Conservation (phyloP, 1,284 basidiomycete genomes). For the Heterobasidion annosum region DNA sequence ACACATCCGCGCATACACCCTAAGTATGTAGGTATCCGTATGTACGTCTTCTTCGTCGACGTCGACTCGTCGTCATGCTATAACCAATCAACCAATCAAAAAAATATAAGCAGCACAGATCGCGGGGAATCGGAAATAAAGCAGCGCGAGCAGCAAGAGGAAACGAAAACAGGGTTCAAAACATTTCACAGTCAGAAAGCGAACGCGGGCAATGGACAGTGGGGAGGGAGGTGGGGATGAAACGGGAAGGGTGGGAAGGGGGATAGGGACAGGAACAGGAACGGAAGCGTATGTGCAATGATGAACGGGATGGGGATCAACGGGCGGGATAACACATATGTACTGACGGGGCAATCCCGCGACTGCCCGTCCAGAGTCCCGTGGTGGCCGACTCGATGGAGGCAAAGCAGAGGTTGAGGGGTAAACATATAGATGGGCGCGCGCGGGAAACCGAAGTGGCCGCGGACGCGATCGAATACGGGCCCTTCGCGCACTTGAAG, state of each 20-base stretch:
- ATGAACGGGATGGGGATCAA: background rate
- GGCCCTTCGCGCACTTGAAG: background rate
- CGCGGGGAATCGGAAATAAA: background rate
- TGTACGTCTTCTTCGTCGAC: too few relatives aligned
- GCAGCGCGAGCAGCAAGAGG: too few relatives aligned
- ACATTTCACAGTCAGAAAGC: too few relatives aligned
- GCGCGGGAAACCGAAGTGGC: background rate
- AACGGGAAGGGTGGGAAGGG: background rate
- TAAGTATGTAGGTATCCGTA: too few relatives aligned
- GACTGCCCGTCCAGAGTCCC: too few relatives aligned
- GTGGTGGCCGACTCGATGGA: too few relatives aligned
- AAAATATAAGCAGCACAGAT: background rate
- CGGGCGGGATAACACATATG: background rate
- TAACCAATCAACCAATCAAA: background rate
- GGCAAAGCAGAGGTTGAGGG: too few relatives aligned
- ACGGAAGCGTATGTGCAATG: background rate
- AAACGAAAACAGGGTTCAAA: too few relatives aligned
- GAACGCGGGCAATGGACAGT: too few relatives aligned
- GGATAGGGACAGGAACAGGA: background rate
- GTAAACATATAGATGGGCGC: background rate
- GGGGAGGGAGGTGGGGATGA: background rate
- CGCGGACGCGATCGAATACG: too few relatives aligned
- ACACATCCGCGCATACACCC: too few relatives aligned
- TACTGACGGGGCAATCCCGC: background rate
- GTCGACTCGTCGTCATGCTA: too few relatives aligned